Evolutionary conservation across 257 asterid species (phyloP).

Genomic region (Eustoma russellianum): DNA sequence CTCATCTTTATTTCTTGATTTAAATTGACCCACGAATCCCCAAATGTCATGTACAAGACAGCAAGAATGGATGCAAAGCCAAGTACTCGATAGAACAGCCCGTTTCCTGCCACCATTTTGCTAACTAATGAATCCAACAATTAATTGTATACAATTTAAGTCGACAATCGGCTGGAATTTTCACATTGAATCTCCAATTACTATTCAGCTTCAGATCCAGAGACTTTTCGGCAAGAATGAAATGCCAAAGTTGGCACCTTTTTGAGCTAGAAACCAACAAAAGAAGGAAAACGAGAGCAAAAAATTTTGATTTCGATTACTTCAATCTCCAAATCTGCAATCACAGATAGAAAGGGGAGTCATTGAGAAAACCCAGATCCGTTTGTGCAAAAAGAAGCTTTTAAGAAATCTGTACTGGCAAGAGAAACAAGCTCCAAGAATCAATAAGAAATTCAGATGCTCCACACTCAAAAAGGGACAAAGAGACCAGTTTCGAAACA

Average conservation of each 20-base stretch:
- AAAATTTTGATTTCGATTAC: too few species aligned
- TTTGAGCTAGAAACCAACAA: slow-evolving; percentile 15
- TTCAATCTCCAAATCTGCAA: slow-evolving; percentile 4
- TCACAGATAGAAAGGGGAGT: slow-evolving; percentile 22
- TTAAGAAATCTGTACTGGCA: slow-evolving; percentile 17
- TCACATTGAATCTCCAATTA: not conserved
- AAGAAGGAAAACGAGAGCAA: slow-evolving; percentile 6
- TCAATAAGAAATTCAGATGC: slow-evolving; percentile 23
- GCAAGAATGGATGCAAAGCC: slow-evolving; percentile 80
- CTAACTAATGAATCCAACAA: slow-evolving; percentile 24
- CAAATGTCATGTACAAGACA: slow-evolving; percentile 69
- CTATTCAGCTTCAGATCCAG: slow-evolving; percentile 11
- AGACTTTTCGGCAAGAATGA: slow-evolving; percentile 3
- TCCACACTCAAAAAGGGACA: not conserved
- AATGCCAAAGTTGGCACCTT: slow-evolving; percentile 11
- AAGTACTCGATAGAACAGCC: slow-evolving; percentile 67
- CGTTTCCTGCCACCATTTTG: slow-evolving; percentile 59
- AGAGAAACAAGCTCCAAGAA: slow-evolving; percentile 30
- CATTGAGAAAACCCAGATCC: slow-evolving; percentile 47
- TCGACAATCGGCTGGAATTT: not conserved
- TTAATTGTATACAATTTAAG: slow-evolving; percentile 1
- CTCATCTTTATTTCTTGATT: slow-evolving; percentile 38
- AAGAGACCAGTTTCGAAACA: too few species aligned
- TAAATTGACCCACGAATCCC: slow-evolving; percentile 55
- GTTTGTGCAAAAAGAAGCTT: slow-evolving; percentile 22